Evolutionary conservation across 2,329 filamentous ascomycete species (phyloP), one percentile per base, ranked within the genome.

Genomic region (Xylariaceae sp.): DNA sequence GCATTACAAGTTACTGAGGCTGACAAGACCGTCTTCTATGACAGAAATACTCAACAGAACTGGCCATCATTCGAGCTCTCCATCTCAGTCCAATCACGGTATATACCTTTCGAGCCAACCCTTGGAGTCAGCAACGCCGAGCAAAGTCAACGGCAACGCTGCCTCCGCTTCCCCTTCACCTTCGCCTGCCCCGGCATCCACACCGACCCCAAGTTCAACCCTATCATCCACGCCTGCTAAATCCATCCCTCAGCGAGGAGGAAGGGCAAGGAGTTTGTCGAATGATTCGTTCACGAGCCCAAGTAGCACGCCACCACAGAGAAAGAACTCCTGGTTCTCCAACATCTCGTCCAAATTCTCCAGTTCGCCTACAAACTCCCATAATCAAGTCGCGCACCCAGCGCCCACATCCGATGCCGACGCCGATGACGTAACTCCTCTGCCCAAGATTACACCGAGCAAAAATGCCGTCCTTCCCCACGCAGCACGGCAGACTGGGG

Each of bases 331-430:
- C 12, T 99, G 95, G 95, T 93, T 98, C 69, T 91, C 91, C 54
- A 96, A 87, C 70, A 86, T 98, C 65, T 96, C 92, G 63, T 94
- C 91, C 64, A 97, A 96, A 72, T 96, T 98, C 77, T 92, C 90
- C 2, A 87, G 86, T 24, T 78, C 78, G 16, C 73, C 81, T 62
- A 72, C 61, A 61, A 72, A 67, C 49, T 60, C 69, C 50, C 56
- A 58, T 16, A 40, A 16, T 19, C 61, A 63, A 23, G 36, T 12
- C 16, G 33, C 52, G 29, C 50, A 34, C 39, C 46, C 59, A 39
- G 31, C 62, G 21, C 33, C 65, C 56, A 53, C 65, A 65, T 51
- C 73, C 16, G 59, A 70, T 24, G 16, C 44, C 62, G 61, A 62
- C 44, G 56, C 24, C 26, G 67, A 67, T 26, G 73, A 75, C 61